Evolutionary conservation across 208 protist species (phyloP).

Genomic region (Crithidia acanthocephali): DNA sequence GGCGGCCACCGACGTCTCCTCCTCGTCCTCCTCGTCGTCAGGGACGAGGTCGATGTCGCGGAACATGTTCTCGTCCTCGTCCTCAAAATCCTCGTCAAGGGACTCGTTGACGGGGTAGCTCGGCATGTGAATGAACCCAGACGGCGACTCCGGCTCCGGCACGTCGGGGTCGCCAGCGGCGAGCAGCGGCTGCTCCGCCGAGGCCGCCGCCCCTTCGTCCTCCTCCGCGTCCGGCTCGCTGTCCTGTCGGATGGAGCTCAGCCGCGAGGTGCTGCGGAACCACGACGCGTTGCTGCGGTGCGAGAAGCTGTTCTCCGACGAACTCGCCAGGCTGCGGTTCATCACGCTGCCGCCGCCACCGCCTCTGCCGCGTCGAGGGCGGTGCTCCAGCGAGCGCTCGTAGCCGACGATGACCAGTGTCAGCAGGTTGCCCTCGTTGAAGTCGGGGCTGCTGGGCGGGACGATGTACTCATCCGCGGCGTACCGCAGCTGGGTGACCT

Average conservation of each 20-base stretch:
- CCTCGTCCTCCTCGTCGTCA: slow-evolving; percentile 35
- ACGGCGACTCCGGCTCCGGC: slow-evolving; percentile 33
- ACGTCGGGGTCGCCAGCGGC: slow-evolving; percentile 14
- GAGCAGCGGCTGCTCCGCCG: slow-evolving; percentile 21
- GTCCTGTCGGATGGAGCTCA: slow-evolving; percentile 14
- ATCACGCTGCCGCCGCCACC: slow-evolving; percentile 12
- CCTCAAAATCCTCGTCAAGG: slow-evolving; percentile 44
- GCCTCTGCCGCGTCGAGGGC: background rate
- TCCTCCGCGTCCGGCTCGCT: slow-evolving; percentile 22
- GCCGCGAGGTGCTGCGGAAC: slow-evolving; percentile 19
- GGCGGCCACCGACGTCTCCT: slow-evolving; percentile 25
- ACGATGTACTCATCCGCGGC: slow-evolving; percentile 51
- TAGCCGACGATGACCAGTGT: slow-evolving; percentile 41
- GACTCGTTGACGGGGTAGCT: slow-evolving; percentile 37
- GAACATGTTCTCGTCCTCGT: slow-evolving; percentile 50
- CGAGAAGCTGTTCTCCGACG: slow-evolving; percentile 30
- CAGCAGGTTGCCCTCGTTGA: slow-evolving; percentile 42
- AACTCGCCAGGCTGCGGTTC: slow-evolving; percentile 22
- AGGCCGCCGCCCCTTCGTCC: slow-evolving; percentile 1
- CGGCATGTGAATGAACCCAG: slow-evolving; percentile 35
- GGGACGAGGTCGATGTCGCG: slow-evolving; percentile 45
- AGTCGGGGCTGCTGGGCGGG: slow-evolving; percentile 34
- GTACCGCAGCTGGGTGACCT: slow-evolving; percentile 41
- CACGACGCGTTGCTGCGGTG: slow-evolving; percentile 23
- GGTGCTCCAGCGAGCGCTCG: slow-evolving; percentile 30